A percentile compares a stretch with the other conserved stretches of the same genome.
Evolutionary conservation across 345 rosid species (phyloP).

Genomic region (Physaria fendleri): DNA sequence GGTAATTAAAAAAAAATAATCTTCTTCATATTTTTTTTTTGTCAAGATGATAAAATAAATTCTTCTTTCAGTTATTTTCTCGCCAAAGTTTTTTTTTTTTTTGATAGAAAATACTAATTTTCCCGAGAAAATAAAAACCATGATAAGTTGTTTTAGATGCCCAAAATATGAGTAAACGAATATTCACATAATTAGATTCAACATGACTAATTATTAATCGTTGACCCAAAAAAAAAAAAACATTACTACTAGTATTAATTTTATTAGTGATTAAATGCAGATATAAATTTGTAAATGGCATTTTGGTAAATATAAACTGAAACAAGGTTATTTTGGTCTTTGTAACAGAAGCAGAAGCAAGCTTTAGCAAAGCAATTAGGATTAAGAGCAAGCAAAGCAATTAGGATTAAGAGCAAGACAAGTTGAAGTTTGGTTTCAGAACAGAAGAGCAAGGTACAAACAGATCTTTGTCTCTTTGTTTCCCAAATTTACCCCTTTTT

Average conservation of each 20-base stretch:
- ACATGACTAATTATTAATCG: not conserved
- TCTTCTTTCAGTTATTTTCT: not conserved
- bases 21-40: no score
- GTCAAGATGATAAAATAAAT: no score
- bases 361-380: conserved; percentile 84
- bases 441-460: conserved; percentile 95
- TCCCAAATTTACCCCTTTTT: not conserved
- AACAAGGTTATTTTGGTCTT: not conserved
- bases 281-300: not conserved
- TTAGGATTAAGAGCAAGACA: conserved; percentile 82
- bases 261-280: conserved; percentile 13
- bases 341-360: conserved; percentile 75
- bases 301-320: conserved; percentile 2
- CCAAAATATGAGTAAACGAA: not conserved
- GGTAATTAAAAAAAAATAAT: no score
- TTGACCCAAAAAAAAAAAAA: no score
- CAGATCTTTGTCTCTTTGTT: not conserved
- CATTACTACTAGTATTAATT: no score
- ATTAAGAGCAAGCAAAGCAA: no score
- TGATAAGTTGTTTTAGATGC: not conserved
- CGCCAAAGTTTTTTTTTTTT: no score
- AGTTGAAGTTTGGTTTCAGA: conserved; percentile 99
- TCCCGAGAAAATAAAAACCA: not conserved
- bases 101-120: conserved; percentile 2
- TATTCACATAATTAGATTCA: not conserved